A percentile compares a stretch with the other conserved stretches of the same genome.
These are phyloP conservation scores for Bruguiera hainesii DNA, from an alignment of 441 rosid species.

Conservation along the genomic window DNA sequence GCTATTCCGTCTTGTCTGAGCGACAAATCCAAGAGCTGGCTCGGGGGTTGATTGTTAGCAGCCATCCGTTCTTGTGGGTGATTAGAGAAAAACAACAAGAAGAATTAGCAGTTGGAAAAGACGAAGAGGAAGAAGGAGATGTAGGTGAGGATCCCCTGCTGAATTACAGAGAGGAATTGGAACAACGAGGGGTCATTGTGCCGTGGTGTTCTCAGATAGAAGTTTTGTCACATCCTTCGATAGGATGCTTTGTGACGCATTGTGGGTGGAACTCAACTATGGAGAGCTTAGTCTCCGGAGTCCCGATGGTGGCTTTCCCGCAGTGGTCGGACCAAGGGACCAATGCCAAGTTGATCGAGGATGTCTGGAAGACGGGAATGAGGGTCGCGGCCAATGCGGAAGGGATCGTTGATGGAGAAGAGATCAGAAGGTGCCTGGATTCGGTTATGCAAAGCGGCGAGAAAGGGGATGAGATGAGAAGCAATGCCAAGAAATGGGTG, in stretches of 20 bases:
- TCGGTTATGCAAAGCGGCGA: constrained; percentile 45
- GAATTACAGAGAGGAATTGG: constrained; percentile 31
- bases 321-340: constrained; percentile 58
- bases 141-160: neutral
- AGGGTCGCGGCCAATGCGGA: constrained; percentile 30
- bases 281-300: constrained; percentile 47
- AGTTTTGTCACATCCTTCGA: constrained; percentile 45
- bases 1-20: constrained; percentile 28
- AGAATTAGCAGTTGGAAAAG: constrained; percentile 3
- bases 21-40: constrained; percentile 49
- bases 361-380: constrained; percentile 48
- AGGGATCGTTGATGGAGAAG: constrained; percentile 41
- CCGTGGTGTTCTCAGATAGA: constrained; percentile 61
- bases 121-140: constrained; percentile 18
- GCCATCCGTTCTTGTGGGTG: constrained; percentile 52
- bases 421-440: constrained; percentile 47
- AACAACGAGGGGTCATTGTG: constrained; percentile 44
- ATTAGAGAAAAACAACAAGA: constrained; percentile 18
- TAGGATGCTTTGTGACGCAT: constrained; percentile 66
- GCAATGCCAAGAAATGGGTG: constrained; percentile 44
- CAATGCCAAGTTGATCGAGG: constrained; percentile 51
- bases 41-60: constrained; percentile 27
- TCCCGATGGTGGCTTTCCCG: constrained; percentile 61
- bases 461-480: constrained; percentile 30
- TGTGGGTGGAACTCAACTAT: constrained; percentile 65